Evolutionary conservation across 768 basidiomycete genomes (phyloP), one percentile per base, ranked within the genome.

Genomic region (Leccinum pellstonianum): DNA sequence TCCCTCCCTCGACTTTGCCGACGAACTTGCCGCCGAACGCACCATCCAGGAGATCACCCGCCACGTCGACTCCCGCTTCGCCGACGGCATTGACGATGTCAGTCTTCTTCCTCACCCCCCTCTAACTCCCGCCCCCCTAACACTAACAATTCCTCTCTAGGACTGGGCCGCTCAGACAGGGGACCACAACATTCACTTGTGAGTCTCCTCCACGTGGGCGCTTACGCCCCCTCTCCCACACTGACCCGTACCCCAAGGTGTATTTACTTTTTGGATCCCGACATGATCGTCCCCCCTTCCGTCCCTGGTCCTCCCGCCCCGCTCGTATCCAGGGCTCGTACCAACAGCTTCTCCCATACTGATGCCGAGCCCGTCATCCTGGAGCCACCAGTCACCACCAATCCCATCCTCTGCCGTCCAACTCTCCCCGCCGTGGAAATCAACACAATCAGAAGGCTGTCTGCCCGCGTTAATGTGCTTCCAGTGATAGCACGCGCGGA

Each of bases 251-350:
- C 65, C 54, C 63, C 57, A 76, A 92, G 91, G 60, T 93, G 91
- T 68, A 85, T 93, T 60, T 93, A 93, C 77, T 90, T 93, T 76
- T 78, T 93, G 75, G 89, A 93, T 81, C 91, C 91, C 56, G 88
- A 90, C 78, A 71, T 80, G 72, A 90, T 93, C 66, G 80, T 90
- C 60, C 88, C 89, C 57, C 87, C 86, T 35, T 80, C 84, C 57
- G 83, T 85, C 48, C 79, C 87, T 62, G 82, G 81, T 23, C 87
- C 85, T 46, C 85, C 87, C 59, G 85, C 80, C 48, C 88, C 89
- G 47, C 79, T 84, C 63, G 82, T 88, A 64, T 78, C 87, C 64
- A 83, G 90, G 62, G 75, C 87, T 52, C 89, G 86, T 64, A 82
- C 81, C 63, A 86, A 81, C 77, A 89, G 84, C 75, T 86, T 88